Base-by-base conservation (phyloP, 768 basidiomycete species). In the Termitomyces sp. region DNA sequence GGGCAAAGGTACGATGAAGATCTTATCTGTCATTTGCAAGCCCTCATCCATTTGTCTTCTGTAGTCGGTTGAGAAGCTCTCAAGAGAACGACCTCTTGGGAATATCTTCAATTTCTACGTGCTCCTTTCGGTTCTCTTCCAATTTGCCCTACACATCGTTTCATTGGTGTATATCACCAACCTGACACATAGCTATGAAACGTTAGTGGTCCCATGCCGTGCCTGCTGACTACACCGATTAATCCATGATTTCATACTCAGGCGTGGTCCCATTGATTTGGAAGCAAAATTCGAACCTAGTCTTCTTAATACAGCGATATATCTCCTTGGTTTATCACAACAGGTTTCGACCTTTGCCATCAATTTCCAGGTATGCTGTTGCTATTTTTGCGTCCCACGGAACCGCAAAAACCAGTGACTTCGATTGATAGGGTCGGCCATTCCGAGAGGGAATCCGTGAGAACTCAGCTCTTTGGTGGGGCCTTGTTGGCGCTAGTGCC, bases 31-130 rank as follows among this genome's bases (percentile, higher is more conserved):
- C 3, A 39, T 53, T 53, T 12, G 2, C 44, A 24, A 16, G 45
- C 48, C 20, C 18, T 52, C 27, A 22, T 20, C 47, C 12, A 55
- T 39, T n/a, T 11, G 12, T 11, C n/a, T 60, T 39, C 16, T n/a
- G 27, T 52, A 98, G 95, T 94, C 97, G n/a, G 89, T 98, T 30
- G 95, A 98, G 70, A 93, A 94, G 67, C 80, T 99, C 11, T 97
- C 95, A 0, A 82, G 89, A 45, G 95, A 98, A 75, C 86, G 95
- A 22, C 97, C 96, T 1, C 77, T 98, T 27, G 87, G 91, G 64
- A 97, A 96, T 64, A 98, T 99, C 67, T 97, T 98, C 81, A 98
- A 97, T 71, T 75, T 95, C 67, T 99, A 98, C 66, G 94, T 99
- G 54, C 76, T 98, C 49, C 76, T 95, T 22, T 98, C 95, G 0